Evolutionary conservation across 345 rosid species (phyloP), one percentile per base, ranked within the genome.

Genomic region (Rhizophora mangle): DNA sequence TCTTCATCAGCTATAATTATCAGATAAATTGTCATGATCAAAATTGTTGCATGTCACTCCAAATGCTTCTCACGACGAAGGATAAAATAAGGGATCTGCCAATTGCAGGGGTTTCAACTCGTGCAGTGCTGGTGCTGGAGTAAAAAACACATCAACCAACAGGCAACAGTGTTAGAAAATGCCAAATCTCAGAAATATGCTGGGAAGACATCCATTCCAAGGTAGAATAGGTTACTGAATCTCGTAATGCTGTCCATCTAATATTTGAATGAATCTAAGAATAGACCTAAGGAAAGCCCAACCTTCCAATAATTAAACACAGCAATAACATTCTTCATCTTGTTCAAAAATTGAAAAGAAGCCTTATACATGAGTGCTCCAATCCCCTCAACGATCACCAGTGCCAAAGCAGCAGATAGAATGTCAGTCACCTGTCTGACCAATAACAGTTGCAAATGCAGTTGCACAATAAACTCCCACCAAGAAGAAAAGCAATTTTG

Each of bases 381-480:
- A 18, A 93, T 93, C 43, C 85, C 93, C 79, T 94, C 98, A 20
- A 91, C 96, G 31, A 88, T 80, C 34, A 77, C 76, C 43, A 87
- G 93, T 29, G 97, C 97, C 55, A 90, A 78, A 46, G 84, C 96
- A 68, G 97, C 98, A 70, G 98, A 89, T 20, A 94, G 80, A 59
- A 91, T 93, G 87, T 94, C 97, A 94, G 64, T 94, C 98, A 65
- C 96, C 98, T 13, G 95, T 91, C 82, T 94, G 97, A 74, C 98
- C 98, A n/a, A 89, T 94, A 70, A 91, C 91, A 55, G 89, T 88
- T 6, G 86, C 82, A 63, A 86, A 88, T 60, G 89, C 89, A 20
- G 90, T 94, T 65, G 97, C 97, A 69, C 90, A 91, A 63, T 94
- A 91, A 74, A 85, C 87, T 26, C 98, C 98, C 10, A 86, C 87